Evolutionary conservation across 2,329 filamentous ascomycete species (phyloP).

Genomic region (Dothistroma septosporum): DNA sequence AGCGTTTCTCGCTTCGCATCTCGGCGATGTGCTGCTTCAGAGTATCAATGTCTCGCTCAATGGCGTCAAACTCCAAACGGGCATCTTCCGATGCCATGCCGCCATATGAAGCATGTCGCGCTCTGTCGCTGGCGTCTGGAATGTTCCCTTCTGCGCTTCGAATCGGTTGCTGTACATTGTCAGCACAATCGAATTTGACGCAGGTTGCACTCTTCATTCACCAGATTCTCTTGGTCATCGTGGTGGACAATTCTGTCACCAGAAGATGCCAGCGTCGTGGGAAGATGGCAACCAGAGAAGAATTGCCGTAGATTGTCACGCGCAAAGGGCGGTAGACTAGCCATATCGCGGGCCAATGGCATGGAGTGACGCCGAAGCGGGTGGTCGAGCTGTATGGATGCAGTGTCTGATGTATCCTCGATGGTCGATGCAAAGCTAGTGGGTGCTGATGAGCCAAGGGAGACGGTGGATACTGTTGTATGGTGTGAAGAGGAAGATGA

Average conservation of each 20-base stretch:
- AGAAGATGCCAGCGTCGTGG: background rate
- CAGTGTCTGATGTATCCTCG: constrained; percentile 13
- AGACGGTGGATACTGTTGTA: constrained; percentile 3
- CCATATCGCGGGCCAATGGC: constrained; percentile 16
- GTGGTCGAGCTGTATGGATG: constrained; percentile 14
- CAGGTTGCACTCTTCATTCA: background rate
- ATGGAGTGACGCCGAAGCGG: constrained; percentile 8
- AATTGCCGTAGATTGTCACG: background rate
- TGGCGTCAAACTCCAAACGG: background rate
- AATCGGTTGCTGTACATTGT: background rate
- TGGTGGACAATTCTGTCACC: background rate
- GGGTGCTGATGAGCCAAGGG: constrained; percentile 9
- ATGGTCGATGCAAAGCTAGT: constrained; percentile 19
- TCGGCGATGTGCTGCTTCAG: constrained; percentile 1
- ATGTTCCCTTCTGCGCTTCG: background rate
- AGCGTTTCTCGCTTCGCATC: background rate
- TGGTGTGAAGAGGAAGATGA: constrained; percentile 1
- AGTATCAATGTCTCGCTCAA: background rate
- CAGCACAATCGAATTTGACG: constrained; percentile 2
- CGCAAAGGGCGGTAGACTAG: constrained; percentile 10
- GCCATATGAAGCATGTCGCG: background rate
- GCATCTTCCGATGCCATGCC: background rate
- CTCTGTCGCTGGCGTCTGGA: background rate
- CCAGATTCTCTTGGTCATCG: background rate
- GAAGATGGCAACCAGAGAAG: background rate